phyloP scores from a whole-genome alignment of 805 yeast species.

The Kodamaea laetipori region DNA sequence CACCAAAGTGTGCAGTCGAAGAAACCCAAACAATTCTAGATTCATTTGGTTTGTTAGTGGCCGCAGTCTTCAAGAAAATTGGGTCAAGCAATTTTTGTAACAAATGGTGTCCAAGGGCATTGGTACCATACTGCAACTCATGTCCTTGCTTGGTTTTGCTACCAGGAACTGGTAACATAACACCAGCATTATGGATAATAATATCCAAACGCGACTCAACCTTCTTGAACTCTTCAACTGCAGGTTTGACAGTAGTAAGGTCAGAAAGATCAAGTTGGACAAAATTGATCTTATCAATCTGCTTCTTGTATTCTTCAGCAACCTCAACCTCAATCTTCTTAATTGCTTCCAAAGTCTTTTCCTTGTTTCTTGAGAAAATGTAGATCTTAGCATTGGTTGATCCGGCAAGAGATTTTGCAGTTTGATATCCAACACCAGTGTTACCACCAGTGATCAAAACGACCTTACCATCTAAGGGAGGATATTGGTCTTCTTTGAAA shows the following conservation, averaged over 20 bases:
- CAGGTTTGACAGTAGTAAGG: conserved; percentile 14
- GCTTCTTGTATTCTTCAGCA: conserved; percentile 20
- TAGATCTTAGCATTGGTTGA: conserved; percentile 36
- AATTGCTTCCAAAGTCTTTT: conserved; percentile 33
- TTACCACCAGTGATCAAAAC: conserved; percentile 44
- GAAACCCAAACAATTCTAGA: conserved; percentile 50
- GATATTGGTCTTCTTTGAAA: conserved; percentile 33
- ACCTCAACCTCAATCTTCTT: conserved; percentile 25
- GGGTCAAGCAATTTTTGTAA: conserved; percentile 43
- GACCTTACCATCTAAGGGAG: conserved; percentile 38
- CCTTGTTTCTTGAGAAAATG: conserved; percentile 36
- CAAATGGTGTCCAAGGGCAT: conserved; percentile 48
- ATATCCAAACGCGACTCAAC: conserved; percentile 20
- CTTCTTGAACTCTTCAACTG: conserved; percentile 28
- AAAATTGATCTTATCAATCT: conserved; percentile 7
- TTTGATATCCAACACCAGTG: conserved; percentile 36
- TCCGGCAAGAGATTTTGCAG: conserved; percentile 29
- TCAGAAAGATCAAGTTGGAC: conserved; percentile 13
- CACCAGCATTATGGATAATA: conserved; percentile 28
- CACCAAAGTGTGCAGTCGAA: conserved; percentile 36
- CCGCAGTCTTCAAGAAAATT: conserved; percentile 35
- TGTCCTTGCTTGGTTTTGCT: conserved; percentile 44
- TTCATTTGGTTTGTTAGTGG: conserved; percentile 21
- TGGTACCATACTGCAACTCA: conserved; percentile 50
- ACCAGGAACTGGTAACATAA: conserved; percentile 41